Conservation (phyloP, 2,329 filamentous ascomycete species). For the Clarireedia hainanense region DNA sequence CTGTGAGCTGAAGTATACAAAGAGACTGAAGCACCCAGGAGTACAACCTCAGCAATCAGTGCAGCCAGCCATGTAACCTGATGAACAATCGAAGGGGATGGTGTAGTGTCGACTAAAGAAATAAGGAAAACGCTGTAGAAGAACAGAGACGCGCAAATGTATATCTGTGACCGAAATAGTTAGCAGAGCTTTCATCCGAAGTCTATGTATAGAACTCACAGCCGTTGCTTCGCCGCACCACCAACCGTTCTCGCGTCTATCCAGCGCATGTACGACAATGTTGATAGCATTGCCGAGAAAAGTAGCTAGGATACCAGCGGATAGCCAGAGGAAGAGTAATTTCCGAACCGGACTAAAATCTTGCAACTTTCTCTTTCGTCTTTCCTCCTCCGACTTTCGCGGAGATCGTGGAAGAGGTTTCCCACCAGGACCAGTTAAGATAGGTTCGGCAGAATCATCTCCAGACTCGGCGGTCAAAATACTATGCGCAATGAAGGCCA, state of each 20-base stretch:
- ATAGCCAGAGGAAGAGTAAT: constrained; percentile 67
- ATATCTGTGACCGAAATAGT: constrained; percentile 52
- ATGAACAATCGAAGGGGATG: constrained; percentile 74
- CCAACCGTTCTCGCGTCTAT: constrained; percentile 57
- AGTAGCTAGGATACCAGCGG: constrained; percentile 61
- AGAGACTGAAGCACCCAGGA: constrained; percentile 61
- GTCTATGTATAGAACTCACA: constrained; percentile 43
- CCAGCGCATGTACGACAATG: constrained; percentile 67
- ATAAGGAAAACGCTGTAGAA: constrained; percentile 81
- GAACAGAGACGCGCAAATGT: constrained; percentile 77
- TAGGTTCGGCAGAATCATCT: constrained; percentile 25
- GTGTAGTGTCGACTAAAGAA: constrained; percentile 74
- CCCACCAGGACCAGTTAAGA: constrained; percentile 71
- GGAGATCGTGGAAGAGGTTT: constrained; percentile 62
- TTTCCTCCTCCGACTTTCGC: constrained; percentile 36
- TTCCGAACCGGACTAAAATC: constrained; percentile 60
- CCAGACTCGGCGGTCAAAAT: constrained; percentile 41
- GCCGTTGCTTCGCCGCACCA: constrained; percentile 76
- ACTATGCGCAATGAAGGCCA: constrained; percentile 53
- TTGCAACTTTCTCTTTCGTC: constrained; percentile 33
- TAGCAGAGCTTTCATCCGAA: constrained; percentile 6
- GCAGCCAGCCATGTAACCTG: constrained; percentile 71
- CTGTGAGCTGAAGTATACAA: constrained; percentile 61
- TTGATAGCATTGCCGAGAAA: constrained; percentile 69
- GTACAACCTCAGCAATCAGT: constrained; percentile 62